Evolutionary conservation across 768 basidiomycete species (phyloP).

Genomic region (Coprinopsis marcescibilis): DNA sequence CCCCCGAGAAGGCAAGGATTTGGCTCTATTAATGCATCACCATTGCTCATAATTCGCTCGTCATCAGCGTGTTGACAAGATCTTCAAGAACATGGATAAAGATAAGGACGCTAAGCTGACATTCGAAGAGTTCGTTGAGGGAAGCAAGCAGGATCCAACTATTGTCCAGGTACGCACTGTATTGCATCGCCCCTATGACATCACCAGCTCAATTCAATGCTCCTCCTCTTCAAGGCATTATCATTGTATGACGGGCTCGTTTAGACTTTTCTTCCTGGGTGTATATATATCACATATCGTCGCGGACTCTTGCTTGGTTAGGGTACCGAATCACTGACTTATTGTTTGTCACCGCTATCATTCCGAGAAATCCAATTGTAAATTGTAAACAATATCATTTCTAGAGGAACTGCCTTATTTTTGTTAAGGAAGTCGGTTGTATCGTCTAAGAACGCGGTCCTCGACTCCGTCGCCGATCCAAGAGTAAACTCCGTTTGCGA

Average conservation of each 20-base stretch:
- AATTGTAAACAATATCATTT: too few species aligned
- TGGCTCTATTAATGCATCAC: slow-evolving; percentile 4
- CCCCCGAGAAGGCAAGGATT: slow-evolving; percentile 86
- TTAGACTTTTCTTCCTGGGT: slow-evolving; percentile 29
- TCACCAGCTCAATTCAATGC: slow-evolving; percentile 10
- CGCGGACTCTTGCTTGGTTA: too few species aligned
- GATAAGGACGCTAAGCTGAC: slow-evolving; percentile 92
- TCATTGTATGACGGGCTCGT: slow-evolving; percentile 95
- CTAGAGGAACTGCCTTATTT: too few species aligned
- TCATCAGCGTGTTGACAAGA: slow-evolving; percentile 91
- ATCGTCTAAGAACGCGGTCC: slow-evolving; percentile 68
- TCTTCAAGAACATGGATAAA: slow-evolving; percentile 95
- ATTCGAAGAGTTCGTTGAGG: slow-evolving; percentile 97
- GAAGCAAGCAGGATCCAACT: slow-evolving; percentile 97
- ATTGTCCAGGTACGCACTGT: slow-evolving; percentile 92
- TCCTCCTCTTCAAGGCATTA: slow-evolving; percentile 55
- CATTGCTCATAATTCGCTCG: slow-evolving; percentile 3
- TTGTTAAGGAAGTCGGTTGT: slow-evolving; percentile 51
- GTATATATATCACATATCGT: background rate
- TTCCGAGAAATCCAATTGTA: too few species aligned
- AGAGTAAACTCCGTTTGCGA: slow-evolving; percentile 78
- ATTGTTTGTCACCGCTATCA: too few species aligned
- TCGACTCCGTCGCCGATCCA: slow-evolving; percentile 86
- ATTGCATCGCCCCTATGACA: slow-evolving; percentile 10
- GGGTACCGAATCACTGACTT: too few species aligned